phyloP scores from a whole-genome alignment of 2,329 filamentous ascomycete species.

The Paracoccidioides brasiliensis region DNA sequence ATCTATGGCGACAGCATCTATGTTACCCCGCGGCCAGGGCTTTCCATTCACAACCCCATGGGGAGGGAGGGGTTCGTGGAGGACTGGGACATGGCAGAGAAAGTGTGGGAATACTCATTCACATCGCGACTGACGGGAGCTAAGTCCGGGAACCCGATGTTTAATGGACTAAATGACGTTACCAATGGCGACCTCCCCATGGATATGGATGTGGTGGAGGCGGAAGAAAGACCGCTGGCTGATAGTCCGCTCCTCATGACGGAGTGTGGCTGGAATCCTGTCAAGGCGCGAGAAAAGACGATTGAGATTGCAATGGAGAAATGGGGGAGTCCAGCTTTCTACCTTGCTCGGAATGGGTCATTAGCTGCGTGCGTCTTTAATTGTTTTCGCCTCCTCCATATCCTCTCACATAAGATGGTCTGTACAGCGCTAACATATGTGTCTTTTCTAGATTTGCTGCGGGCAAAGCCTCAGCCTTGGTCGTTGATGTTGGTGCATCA shows the following conservation, averaged over 20 bases:
- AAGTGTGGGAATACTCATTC: constrained; percentile 86
- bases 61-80: constrained; percentile 78
- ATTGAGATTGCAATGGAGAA: constrained; percentile 96
- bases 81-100: constrained; percentile 85
- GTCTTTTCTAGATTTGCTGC: constrained; percentile 53
- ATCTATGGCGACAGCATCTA: constrained; percentile 87
- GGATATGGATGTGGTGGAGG: constrained; percentile 47
- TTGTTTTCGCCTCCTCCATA: background rate
- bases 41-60: constrained; percentile 89
- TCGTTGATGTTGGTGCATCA: constrained; percentile 81
- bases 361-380: constrained; percentile 52
- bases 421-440: constrained; percentile 2
- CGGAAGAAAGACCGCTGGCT: constrained; percentile 62
- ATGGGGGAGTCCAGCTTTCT: constrained; percentile 92
- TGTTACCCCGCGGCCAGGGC: constrained; percentile 57
- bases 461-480: constrained; percentile 83
- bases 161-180: constrained; percentile 67
- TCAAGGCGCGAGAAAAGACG: constrained; percentile 80
- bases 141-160: constrained; percentile 53
- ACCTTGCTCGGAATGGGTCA: constrained; percentile 77
- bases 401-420: background rate
- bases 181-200: constrained; percentile 46
- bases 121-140: constrained; percentile 74
- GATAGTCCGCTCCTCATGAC: constrained; percentile 90
- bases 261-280: constrained; percentile 82